Conservation (phyloP, 1,284 basidiomycete genomes). For the Coniferiporia weirii region DNA sequence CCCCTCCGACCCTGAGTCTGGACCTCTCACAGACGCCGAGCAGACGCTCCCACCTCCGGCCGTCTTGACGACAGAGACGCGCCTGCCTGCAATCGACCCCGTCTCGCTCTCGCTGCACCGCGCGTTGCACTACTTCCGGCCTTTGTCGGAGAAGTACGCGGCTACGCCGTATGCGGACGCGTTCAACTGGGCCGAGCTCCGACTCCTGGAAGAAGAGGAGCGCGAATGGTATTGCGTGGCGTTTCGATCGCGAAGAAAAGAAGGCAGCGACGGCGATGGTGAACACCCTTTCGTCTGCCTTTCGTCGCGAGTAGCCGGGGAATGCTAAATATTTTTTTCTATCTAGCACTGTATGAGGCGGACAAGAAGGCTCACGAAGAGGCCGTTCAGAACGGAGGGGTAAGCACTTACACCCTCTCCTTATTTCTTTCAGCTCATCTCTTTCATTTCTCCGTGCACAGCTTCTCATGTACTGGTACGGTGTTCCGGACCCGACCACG, state of each 20-base stretch:
- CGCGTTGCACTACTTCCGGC: conserved; percentile 74
- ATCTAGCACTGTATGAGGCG: conserved; percentile 73
- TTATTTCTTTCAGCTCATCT: conserved; percentile 8
- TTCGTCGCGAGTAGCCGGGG: conserved; percentile 2
- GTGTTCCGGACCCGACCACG: conserved; percentile 67
- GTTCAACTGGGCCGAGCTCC: conserved; percentile 84
- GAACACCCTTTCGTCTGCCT: conserved; percentile 30
- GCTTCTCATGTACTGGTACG: conserved; percentile 88
- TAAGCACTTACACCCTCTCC: conserved; percentile 30
- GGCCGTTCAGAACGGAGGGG: conserved; percentile 80
- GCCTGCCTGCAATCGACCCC: conserved; percentile 77
- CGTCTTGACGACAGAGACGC: conserved; percentile 58
- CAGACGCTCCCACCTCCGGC: conserved; percentile 27
- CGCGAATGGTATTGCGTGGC: conserved; percentile 89
- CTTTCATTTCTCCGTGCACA: conserved; percentile 25
- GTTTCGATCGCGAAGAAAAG: conserved; percentile 76
- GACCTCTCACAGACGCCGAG: not conserved
- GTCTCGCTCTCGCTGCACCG: conserved; percentile 81
- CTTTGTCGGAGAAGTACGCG: conserved; percentile 60
- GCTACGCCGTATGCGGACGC: conserved; percentile 58
- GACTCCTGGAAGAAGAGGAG: conserved; percentile 61
- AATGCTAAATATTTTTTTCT: not conserved
- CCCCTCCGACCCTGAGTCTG: not conserved
- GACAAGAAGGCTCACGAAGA: conserved; percentile 87
- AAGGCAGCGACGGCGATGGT: conserved; percentile 65